Percentiles rank a stretch among this genome's conserved stretches.
These are phyloP conservation scores for Cnidoscolus chayamansa DNA, from an alignment of 441 rosid species.

Conservation along the genomic window DNA sequence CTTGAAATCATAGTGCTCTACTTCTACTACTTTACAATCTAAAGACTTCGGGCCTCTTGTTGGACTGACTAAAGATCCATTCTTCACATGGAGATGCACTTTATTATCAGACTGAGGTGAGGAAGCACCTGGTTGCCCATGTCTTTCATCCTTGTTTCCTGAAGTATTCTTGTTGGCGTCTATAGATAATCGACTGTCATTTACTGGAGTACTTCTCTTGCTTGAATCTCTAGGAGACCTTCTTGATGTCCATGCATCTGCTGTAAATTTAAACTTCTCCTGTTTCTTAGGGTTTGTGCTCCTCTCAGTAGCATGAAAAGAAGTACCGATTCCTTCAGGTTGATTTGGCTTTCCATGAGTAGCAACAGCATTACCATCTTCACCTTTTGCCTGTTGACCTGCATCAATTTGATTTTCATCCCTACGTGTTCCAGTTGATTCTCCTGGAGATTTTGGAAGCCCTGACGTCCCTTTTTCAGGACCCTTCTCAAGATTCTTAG, in stretches of 20 bases:
- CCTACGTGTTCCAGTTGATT: slow-evolving; percentile 1
- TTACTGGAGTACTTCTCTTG: slow-evolving; percentile 21
- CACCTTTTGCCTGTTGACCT: slow-evolving; percentile 1
- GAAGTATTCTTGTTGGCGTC: slow-evolving; percentile 19
- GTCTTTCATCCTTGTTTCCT: slow-evolving; percentile 27
- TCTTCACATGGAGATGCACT: slow-evolving; percentile 5
- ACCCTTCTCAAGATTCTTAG: slow-evolving; percentile 31
- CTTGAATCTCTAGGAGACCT: slow-evolving; percentile 44
- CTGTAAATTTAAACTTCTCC: slow-evolving; percentile 19
- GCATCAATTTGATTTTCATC: slow-evolving; percentile 13
- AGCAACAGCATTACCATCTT: slow-evolving; percentile 9
- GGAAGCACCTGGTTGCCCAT: slow-evolving; percentile 24
- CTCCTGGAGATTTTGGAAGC: slow-evolving; percentile 26
- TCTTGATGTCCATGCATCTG: slow-evolving; percentile 27
- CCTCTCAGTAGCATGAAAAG: slow-evolving; percentile 19
- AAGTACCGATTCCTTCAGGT: slow-evolving; percentile 14
- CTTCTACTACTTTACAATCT: slow-evolving; percentile 38
- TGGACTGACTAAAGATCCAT: slow-evolving; percentile 14
- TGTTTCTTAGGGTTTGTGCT: slow-evolving; percentile 22
- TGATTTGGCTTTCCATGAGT: background rate
- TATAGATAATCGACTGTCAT: slow-evolving; percentile 15
- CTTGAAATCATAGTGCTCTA: slow-evolving; percentile 49
- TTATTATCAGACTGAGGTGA: slow-evolving; percentile 23
- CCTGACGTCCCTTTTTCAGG: slow-evolving; percentile 21
- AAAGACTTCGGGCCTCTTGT: slow-evolving; percentile 20